These are phyloP conservation scores for Leishmania braziliensis DNA, from an alignment of 208 protist species.

Conservation along the genomic window DNA sequence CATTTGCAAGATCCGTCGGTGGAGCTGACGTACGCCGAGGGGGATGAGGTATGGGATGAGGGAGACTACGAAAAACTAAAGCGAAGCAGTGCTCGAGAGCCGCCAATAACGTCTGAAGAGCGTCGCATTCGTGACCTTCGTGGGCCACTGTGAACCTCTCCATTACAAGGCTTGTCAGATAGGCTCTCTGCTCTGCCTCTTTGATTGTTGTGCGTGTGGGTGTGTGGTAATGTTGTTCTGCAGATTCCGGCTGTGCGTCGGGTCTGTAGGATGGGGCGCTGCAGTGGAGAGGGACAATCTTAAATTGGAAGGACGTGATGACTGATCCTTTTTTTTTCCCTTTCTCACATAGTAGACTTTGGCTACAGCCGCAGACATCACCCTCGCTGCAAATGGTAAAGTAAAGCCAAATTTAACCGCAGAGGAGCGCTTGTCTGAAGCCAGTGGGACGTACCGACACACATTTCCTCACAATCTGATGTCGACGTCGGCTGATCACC, in stretches of 20 bases:
- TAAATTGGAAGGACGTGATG: neutral
- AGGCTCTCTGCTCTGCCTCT: neutral
- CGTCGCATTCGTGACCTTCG: constrained; percentile 35
- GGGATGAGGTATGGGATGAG: constrained; percentile 89
- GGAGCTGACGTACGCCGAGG: constrained; percentile 80
- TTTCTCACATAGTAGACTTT: neutral
- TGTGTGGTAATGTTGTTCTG: neutral
- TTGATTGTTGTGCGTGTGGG: neutral
- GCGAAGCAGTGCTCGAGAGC: constrained; percentile 9
- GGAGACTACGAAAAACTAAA: constrained; percentile 63
- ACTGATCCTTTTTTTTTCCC: neutral
- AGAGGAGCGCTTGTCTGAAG: neutral
- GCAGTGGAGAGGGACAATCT: neutral
- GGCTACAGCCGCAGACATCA: neutral
- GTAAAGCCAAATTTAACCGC: neutral
- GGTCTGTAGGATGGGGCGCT: neutral
- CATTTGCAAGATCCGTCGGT: constrained; percentile 55
- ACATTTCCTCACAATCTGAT: neutral
- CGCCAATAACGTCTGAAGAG: constrained; percentile 21
- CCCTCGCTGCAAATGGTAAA: too few relatives aligned
- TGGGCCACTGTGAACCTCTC: constrained; percentile 32
- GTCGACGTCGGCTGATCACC: neutral
- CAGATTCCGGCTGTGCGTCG: neutral
- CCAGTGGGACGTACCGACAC: neutral
- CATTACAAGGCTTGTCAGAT: neutral